A percentile compares a stretch with the other conserved stretches of the same genome.
These are phyloP conservation scores for Didymellaceae sp. DNA, from an alignment of 2,329 filamentous ascomycete species.

Conservation along the genomic window DNA sequence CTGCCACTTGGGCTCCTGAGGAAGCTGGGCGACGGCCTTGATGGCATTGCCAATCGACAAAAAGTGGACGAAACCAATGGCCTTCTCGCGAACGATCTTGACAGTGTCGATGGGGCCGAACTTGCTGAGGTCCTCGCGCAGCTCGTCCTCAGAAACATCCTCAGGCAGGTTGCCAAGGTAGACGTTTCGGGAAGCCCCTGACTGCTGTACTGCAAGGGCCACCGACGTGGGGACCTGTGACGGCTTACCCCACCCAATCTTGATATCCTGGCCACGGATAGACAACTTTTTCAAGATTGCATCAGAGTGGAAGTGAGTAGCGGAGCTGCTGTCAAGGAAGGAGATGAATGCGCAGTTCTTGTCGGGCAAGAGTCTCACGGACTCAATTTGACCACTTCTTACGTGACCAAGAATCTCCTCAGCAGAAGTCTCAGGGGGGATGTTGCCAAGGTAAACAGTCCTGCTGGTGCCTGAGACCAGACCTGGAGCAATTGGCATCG, in stretches of 20 bases:
- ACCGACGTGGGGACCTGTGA: slow-evolving; percentile 98
- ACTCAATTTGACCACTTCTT: slow-evolving; percentile 96
- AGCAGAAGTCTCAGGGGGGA: slow-evolving; percentile 94
- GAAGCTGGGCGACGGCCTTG: slow-evolving; percentile 95
- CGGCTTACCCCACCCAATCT: slow-evolving; percentile 98
- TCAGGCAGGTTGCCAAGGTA: slow-evolving; percentile 94
- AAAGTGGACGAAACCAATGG: slow-evolving; percentile 97
- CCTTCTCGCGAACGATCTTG: slow-evolving; percentile 97
- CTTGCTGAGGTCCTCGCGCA: slow-evolving; percentile 93
- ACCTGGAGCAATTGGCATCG: slow-evolving; percentile 77
- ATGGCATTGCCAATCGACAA: slow-evolving; percentile 97
- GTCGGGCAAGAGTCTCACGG: slow-evolving; percentile 93
- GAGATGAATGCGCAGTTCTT: slow-evolving; percentile 99
- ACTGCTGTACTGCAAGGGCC: slow-evolving; percentile 96
- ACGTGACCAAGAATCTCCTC: slow-evolving; percentile 98
- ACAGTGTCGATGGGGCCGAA: slow-evolving; percentile 97
- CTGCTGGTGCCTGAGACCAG: slow-evolving; percentile 89
- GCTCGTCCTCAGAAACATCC: slow-evolving; percentile 86
- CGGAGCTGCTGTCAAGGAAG: slow-evolving; percentile 95
- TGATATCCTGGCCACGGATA: slow-evolving; percentile 98
- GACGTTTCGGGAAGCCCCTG: slow-evolving; percentile 93
- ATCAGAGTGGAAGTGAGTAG: slow-evolving; percentile 98
- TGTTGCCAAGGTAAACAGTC: slow-evolving; percentile 97
- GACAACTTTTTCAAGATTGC: slow-evolving; percentile 99
- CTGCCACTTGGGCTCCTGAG: slow-evolving; percentile 97